Evolutionary conservation across 495 filamentous ascomycete species (phyloP).

Genomic region (Apodospora peruviana): DNA sequence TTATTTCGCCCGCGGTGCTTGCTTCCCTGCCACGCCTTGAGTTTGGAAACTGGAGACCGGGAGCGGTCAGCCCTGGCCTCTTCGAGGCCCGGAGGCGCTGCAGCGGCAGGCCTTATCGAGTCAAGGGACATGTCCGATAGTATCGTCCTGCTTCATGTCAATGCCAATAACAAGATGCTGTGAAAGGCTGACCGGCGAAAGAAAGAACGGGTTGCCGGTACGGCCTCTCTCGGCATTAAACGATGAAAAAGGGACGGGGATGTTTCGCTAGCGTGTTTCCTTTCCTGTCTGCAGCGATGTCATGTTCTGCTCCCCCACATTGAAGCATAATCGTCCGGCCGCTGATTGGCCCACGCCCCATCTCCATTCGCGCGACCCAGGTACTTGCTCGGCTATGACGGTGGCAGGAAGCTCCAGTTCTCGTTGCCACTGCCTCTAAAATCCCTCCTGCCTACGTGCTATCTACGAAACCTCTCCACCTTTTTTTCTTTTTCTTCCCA

Average conservation of each 20-base stretch:
- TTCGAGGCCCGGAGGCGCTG: neutral
- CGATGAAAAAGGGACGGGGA: neutral
- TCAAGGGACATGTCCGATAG: neutral
- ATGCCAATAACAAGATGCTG: neutral
- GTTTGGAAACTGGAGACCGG: neutral
- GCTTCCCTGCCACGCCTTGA: neutral
- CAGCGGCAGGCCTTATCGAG: neutral
- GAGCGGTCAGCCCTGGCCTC: neutral
- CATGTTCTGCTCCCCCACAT: neutral
- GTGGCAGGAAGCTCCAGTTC: constrained; percentile 23
- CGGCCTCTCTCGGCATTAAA: neutral
- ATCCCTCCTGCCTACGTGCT: constrained; percentile 24
- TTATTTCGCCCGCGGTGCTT: neutral
- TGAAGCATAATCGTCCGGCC: neutral
- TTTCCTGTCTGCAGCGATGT: neutral
- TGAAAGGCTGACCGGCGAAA: neutral
- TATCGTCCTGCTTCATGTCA: neutral
- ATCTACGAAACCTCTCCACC: constrained; percentile 27
- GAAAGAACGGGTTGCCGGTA: neutral
- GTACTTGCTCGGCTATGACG: constrained; percentile 32
- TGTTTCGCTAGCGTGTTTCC: neutral
- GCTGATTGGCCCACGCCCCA: neutral
- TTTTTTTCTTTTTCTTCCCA: constrained; percentile 20
- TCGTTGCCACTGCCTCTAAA: constrained; percentile 27
- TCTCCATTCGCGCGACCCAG: constrained; percentile 13